Conservation (phyloP, 73 alveolate genomes). For the Blepharisma stoltei region DNA sequence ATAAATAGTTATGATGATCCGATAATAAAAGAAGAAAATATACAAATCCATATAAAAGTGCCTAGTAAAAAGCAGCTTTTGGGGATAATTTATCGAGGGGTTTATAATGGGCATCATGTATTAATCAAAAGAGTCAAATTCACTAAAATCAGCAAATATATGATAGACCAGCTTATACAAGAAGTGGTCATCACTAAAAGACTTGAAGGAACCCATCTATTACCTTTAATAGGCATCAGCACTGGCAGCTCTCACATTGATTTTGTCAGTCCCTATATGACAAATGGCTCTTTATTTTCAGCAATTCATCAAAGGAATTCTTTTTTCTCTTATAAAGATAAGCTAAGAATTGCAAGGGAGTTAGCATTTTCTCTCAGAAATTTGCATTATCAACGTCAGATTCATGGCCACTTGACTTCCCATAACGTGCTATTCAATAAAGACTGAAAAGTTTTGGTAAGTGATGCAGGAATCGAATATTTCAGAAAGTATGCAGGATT, state of each 20-base stretch:
- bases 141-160: background rate
- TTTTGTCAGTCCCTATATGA: background rate
- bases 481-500: background rate
- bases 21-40: too few relatives aligned
- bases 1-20: too few relatives aligned
- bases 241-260: background rate
- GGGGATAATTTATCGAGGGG: background rate
- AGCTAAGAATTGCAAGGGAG: constrained; percentile 31
- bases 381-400: background rate
- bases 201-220: background rate
- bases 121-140: background rate
- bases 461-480: constrained; percentile 29
- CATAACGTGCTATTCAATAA: constrained; percentile 1
- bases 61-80: background rate
- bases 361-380: constrained; percentile 7
- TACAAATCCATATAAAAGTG: too few relatives aligned
- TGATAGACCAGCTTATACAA: background rate
- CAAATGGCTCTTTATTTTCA: background rate
- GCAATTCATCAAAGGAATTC: background rate
- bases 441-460: background rate
- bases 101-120: background rate
- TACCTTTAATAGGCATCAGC: background rate
- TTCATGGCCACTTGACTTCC: constrained; percentile 37
- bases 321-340: background rate
- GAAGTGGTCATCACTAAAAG: background rate